phyloP scores from a whole-genome alignment of 768 basidiomycete species.

The Vararia minispora region DNA sequence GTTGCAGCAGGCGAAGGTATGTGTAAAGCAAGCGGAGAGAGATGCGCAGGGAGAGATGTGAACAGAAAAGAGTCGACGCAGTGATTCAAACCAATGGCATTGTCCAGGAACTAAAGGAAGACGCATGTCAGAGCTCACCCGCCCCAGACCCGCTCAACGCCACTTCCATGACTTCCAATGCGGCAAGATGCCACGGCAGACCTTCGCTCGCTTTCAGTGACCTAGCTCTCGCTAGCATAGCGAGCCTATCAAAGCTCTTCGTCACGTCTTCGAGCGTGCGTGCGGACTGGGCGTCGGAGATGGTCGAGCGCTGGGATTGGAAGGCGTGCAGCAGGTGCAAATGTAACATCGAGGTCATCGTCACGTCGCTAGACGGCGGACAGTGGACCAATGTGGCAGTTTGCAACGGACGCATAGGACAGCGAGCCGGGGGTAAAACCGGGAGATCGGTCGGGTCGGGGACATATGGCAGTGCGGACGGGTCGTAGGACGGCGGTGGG shows the following conservation, averaged over 20 bases:
- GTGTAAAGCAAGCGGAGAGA: too few relatives aligned
- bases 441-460: slow-evolving; percentile 21
- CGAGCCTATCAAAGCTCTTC: slow-evolving; percentile 57
- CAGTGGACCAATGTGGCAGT: slow-evolving; percentile 50
- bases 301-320: slow-evolving; percentile 31
- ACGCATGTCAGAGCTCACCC: slow-evolving; percentile 13
- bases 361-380: slow-evolving; percentile 33
- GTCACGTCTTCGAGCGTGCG: slow-evolving; percentile 44
- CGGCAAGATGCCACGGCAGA: slow-evolving; percentile 67
- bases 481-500: slow-evolving; percentile 8
- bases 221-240: slow-evolving; percentile 42
- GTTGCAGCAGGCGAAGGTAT: not conserved
- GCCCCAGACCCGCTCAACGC: slow-evolving; percentile 23
- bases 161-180: slow-evolving; percentile 49
- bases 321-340: slow-evolving; percentile 48
- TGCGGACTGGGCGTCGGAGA: too few relatives aligned
- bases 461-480: slow-evolving; percentile 19
- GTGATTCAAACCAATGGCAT: too few relatives aligned
- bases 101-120: not conserved
- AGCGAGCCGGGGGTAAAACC: slow-evolving; percentile 25
- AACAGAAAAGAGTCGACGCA: slow-evolving; percentile 4
- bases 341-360: slow-evolving; percentile 40
- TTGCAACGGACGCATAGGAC: slow-evolving; percentile 39
- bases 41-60: not conserved
- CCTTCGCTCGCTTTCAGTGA: slow-evolving; percentile 36